phyloP scores from a whole-genome alignment of 2,329 filamentous ascomycete genomes.

The Colletotrichum sp. region DNA sequence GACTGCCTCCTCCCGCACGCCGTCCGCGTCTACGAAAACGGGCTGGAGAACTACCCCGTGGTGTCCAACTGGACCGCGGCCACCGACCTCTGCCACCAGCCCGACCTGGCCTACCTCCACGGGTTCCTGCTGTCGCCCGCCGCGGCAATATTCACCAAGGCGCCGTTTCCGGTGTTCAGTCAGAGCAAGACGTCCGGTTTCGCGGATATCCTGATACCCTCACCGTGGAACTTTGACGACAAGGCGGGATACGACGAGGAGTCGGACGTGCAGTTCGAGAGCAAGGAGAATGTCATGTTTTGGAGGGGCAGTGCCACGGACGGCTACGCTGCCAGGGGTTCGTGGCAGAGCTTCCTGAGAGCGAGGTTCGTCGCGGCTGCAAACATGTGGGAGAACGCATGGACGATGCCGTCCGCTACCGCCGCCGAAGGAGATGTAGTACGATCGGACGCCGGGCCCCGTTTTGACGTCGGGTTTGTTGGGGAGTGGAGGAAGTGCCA shows the following conservation, averaged over 20 bases:
- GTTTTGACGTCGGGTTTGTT: constrained; percentile 40
- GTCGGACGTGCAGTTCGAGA: constrained; percentile 47
- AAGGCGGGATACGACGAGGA: constrained; percentile 42
- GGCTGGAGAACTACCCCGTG: constrained; percentile 32
- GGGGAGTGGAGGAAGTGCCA: constrained; percentile 40
- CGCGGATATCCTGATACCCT: constrained; percentile 53
- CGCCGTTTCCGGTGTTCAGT: constrained; percentile 59
- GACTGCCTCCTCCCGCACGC: constrained; percentile 41
- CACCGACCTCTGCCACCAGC: constrained; percentile 53
- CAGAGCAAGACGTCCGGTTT: constrained; percentile 60
- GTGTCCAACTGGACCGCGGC: constrained; percentile 33
- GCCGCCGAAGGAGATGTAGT: constrained; percentile 1
- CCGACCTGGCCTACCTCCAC: constrained; percentile 52
- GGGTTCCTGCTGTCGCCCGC: constrained; percentile 53
- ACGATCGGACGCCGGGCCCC: not conserved
- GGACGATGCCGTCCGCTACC: not conserved
- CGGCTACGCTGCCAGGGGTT: constrained; percentile 50
- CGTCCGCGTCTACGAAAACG: constrained; percentile 27
- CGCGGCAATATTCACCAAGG: constrained; percentile 27
- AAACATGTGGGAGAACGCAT: constrained; percentile 25
- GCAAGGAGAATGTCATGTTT: constrained; percentile 54
- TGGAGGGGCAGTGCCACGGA: constrained; percentile 61
- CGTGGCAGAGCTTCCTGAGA: constrained; percentile 64
- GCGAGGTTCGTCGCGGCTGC: constrained; percentile 63
- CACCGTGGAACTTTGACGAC: constrained; percentile 36